phyloP scores from a whole-genome alignment of 2,329 filamentous ascomycete genomes.

The Onygena corvina region DNA sequence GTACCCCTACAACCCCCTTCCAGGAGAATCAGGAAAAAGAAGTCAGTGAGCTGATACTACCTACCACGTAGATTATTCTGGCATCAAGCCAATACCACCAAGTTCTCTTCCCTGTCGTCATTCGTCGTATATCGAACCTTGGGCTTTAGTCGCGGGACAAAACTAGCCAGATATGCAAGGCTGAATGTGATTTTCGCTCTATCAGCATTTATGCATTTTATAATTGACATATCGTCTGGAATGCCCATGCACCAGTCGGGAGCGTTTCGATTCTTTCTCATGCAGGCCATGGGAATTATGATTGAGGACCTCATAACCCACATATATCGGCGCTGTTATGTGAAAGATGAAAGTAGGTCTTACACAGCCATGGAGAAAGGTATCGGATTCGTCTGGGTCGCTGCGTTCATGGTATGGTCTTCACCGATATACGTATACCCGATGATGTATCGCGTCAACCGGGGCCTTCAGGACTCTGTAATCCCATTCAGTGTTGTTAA shows the following conservation, averaged over 20 bases:
- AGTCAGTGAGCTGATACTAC: background rate
- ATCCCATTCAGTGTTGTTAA: slow-evolving; percentile 1
- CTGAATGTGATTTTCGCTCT: slow-evolving; percentile 8
- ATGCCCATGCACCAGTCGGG: slow-evolving; percentile 10
- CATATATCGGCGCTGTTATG: background rate
- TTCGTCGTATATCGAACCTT: background rate
- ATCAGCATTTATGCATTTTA: slow-evolving; percentile 10
- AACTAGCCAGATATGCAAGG: slow-evolving; percentile 7
- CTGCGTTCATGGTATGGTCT: slow-evolving; percentile 9
- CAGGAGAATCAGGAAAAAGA: background rate
- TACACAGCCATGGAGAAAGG: background rate
- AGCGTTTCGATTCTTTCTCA: slow-evolving; percentile 10
- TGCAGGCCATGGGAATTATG: slow-evolving; percentile 9
- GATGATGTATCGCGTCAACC: slow-evolving; percentile 1
- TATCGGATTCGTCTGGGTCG: slow-evolving; percentile 12
- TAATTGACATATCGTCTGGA: slow-evolving; percentile 6
- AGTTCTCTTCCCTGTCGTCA: background rate
- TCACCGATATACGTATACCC: slow-evolving; percentile 8
- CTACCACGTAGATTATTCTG: background rate
- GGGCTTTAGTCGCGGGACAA: background rate
- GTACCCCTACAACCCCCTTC: background rate
- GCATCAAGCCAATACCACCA: background rate
- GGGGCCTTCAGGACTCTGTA: background rate
- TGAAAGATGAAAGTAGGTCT: background rate
- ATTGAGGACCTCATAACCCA: slow-evolving; percentile 9